Base-by-base conservation (phyloP, 306 rosid species). In the Acacia crassicarpa region DNA sequence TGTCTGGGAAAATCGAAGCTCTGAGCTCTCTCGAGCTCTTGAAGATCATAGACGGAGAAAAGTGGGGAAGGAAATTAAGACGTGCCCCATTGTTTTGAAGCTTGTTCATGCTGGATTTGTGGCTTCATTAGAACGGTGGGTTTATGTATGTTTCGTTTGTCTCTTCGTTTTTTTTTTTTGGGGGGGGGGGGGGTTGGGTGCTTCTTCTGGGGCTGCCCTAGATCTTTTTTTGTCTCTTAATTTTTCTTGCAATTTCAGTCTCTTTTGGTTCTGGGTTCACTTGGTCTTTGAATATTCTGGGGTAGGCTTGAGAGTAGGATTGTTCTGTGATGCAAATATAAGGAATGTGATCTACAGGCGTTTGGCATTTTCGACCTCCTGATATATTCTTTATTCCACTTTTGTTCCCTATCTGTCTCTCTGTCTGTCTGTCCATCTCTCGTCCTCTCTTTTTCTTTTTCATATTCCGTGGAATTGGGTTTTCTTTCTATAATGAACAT, bases 111-210 rank as follows among this genome's bases (percentile, higher is more conserved):
- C 81, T 27, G 32, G 69, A 48, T 84, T 79, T 40, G 65, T 22
- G 77, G 67, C 84, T 76, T 73, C 83, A 22, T 85, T 81, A 69
- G 46, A 79, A 82, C 78, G 81, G 91, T 86, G 78, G 85, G 91
- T 90, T 81, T 33, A 75, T 85, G 22, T 67, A 30, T 53, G 40
- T 61, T 19, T 67, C 66, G 19, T 14, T 27, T 27, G 40, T 62
- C 5, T 62, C 38, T 62, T 25, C 40, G 22, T 25, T 2, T 13
- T 61, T 27, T 27, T 62, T 15, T 27, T n/a, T n/a, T n/a, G n/a
- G 30, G 30, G 30, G 30, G 30, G 30, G 32, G 32, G 40, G 68
- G 68, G 68, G 20, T 62, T 27, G 68, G 68, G 20, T 62, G 13
- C 17, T 10, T 27, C 68, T 25, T 62, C 40, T 27, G 68, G 68